Evolutionary conservation across 2,329 filamentous ascomycete genomes (phyloP).

Genomic region (Colletotrichum sp.): DNA sequence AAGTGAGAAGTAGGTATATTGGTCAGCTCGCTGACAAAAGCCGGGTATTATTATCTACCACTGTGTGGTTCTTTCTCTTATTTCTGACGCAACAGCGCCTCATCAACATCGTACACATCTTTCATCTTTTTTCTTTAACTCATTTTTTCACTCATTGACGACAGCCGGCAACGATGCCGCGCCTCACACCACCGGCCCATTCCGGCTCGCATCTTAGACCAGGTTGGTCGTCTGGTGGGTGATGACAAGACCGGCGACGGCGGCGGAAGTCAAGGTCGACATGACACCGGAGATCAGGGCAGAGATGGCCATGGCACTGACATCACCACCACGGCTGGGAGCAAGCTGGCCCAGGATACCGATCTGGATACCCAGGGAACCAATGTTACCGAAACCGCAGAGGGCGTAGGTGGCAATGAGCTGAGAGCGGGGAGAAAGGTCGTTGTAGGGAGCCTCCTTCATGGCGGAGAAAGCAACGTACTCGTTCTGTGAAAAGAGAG

Average conservation of each 20-base stretch:
- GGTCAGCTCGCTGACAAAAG: background rate
- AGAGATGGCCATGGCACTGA: slow-evolving; percentile 76
- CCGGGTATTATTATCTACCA: slow-evolving; percentile 12
- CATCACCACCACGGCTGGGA: slow-evolving; percentile 74
- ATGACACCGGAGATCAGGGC: slow-evolving; percentile 80
- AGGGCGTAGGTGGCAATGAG: slow-evolving; percentile 88
- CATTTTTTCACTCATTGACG: background rate
- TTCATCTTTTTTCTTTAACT: background rate
- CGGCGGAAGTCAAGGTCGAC: slow-evolving; percentile 79
- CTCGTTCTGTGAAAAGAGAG: slow-evolving; percentile 63
- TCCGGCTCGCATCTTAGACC: background rate
- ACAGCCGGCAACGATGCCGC: background rate
- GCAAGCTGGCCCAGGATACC: slow-evolving; percentile 85
- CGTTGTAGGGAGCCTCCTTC: slow-evolving; percentile 53
- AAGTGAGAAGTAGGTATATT: background rate
- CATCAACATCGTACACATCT: slow-evolving; percentile 11
- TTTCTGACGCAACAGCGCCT: background rate
- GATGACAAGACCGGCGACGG: slow-evolving; percentile 78
- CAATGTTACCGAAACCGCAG: slow-evolving; percentile 86
- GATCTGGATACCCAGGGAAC: slow-evolving; percentile 87
- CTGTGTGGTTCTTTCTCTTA: background rate
- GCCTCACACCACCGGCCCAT: background rate
- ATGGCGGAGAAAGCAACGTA: slow-evolving; percentile 74
- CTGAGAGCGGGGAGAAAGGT: slow-evolving; percentile 71
- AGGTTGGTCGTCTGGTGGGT: slow-evolving; percentile 44